Evolutionary conservation across 2,329 filamentous ascomycete species (phyloP), one percentile per base, ranked within the genome.

Genomic region (Colletotrichum liaoningense): DNA sequence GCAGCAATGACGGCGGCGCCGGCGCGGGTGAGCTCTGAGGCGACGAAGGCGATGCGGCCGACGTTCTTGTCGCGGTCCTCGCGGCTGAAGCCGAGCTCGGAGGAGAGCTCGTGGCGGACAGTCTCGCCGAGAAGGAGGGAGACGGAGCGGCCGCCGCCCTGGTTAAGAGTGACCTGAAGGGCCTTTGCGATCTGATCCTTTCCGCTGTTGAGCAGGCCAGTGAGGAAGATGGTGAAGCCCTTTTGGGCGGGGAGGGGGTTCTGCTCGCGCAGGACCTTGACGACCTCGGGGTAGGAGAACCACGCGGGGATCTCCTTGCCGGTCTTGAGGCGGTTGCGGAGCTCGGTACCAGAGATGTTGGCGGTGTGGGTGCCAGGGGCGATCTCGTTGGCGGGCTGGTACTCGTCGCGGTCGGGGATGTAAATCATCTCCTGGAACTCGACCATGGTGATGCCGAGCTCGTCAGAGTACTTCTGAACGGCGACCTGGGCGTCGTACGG

Each of bases 371-470:
- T 89, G 77, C 94, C 95, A 80, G 92, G 87, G 79, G 93, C 88
- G 75, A 99, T 96, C 87, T 98, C 91, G 86, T 99, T 94, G 84
- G 95, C 91, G 70, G 97, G 97, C 79, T 91, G 92, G 89, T 99
- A 99, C 89, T 98, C 97, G 84, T 99, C 97, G 81, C 91, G 93
- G 86, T 98, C 97, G 78, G 97, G 97, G 73, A 98, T 93, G 87
- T 98, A 99, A 76, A 97, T 98, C 93, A 99, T 98, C 91, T 97
- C 95, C 88, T 98, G 96, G 93, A 99, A 99, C 78, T 97, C 95
- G 77, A 99, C 97, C 81, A 99, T 97, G 88, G 98, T 95, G 81
- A 99, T 99, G 80, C 96, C 97, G 75, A 99, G 94, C 90, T 99
- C 97, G 77, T 95, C 92, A 81, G 92, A 93, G 91, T 98, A 97